Evolutionary conservation across 163 green algal genomes (phyloP).

Genomic region (Chlamydomonas reinhardtii): DNA sequence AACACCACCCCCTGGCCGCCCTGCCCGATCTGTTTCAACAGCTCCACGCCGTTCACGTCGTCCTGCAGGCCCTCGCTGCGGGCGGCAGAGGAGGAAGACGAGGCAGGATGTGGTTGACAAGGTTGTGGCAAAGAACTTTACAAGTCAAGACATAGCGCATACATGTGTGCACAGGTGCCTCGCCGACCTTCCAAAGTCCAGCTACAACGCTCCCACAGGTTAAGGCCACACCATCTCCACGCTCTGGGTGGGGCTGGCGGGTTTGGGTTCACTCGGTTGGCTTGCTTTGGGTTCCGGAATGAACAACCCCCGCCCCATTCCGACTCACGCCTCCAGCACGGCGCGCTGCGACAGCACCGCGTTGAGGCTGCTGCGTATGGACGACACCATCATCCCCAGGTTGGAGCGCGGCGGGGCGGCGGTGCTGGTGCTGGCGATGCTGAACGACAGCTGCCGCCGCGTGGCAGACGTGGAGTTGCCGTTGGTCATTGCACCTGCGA

Average conservation of each 20-base stretch:
- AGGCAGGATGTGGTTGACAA: not conserved
- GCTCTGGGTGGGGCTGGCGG: too few relatives aligned
- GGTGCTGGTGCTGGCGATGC: not conserved
- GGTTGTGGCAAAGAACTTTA: not conserved
- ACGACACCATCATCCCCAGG: slow-evolving; percentile 33
- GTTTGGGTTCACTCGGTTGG: too few relatives aligned
- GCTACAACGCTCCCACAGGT: too few relatives aligned
- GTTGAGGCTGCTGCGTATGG: slow-evolving; percentile 30
- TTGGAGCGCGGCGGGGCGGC: slow-evolving; percentile 17
- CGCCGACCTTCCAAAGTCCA: too few relatives aligned
- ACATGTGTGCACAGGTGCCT: too few relatives aligned
- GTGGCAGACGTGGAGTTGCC: not conserved
- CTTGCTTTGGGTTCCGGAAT: too few relatives aligned
- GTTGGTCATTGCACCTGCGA: too few relatives aligned
- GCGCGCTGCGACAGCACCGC: slow-evolving; percentile 3
- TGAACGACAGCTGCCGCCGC: slow-evolving; percentile 30
- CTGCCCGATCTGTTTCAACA: slow-evolving; percentile 37
- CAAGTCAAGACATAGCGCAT: too few relatives aligned
- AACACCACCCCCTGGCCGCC: slow-evolving; percentile 50
- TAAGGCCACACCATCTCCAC: too few relatives aligned
- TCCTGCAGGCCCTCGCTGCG: slow-evolving; percentile 32
- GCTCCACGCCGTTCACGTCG: slow-evolving; percentile 37
- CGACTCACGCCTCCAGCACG: slow-evolving; percentile 33
- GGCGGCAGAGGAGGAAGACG: not conserved
- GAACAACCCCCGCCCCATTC: too few relatives aligned